Base-by-base conservation (phyloP, 2,329 filamentous ascomycete genomes). In the Hortaea sp. region DNA sequence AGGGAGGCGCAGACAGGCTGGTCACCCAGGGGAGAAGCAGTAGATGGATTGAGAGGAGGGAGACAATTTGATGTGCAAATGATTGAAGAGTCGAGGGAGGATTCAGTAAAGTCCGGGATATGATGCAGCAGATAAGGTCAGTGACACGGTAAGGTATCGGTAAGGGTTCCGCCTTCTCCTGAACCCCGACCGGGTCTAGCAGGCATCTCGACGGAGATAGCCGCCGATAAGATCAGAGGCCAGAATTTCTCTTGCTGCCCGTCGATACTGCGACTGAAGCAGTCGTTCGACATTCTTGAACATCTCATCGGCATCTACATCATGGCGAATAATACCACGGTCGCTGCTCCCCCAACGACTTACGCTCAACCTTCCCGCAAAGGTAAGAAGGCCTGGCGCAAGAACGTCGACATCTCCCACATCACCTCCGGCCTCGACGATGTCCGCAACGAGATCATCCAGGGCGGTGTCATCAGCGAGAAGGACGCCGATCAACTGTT, bases 351-450 rank as follows among this genome's bases (percentile, higher is more conserved):
- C 12, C 89, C 88, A 7, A 80, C 82, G 52, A 87, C 94, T 56
- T 81, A 84, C 69, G 88, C 79, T 53, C 92, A 98, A 67, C 80
- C 88, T 28, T 97, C 90, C 5, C 78, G 92, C 63, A 98, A 98
- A 66, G 92, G 94, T 59, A 97, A 97, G 70, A 97, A 94, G 72
- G 90, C 92, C 30, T 98, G 92, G 92, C 79, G 92, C 63, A 98
- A 97, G 68, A 95, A 98, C 70, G 88, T 98, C 66, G 88, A 98
- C 68, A 79, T 97, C 51, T 84, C 86, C 29, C 83, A 94, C 52
- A 79, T 98, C 28, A 78, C 90, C 59, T 71, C 84, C 45, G 92
- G 92, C 50, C 78, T 98, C 31, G 83, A 88, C 52, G 77, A 85
- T 60, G 72, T 94, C 55, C 88, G 92, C 59, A 84, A 94, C 49